A percentile compares a stretch with the other conserved stretches of the same genome.
These are phyloP conservation scores for Mycena sanguinolenta DNA, from an alignment of 768 basidiomycete species.

Conservation along the genomic window DNA sequence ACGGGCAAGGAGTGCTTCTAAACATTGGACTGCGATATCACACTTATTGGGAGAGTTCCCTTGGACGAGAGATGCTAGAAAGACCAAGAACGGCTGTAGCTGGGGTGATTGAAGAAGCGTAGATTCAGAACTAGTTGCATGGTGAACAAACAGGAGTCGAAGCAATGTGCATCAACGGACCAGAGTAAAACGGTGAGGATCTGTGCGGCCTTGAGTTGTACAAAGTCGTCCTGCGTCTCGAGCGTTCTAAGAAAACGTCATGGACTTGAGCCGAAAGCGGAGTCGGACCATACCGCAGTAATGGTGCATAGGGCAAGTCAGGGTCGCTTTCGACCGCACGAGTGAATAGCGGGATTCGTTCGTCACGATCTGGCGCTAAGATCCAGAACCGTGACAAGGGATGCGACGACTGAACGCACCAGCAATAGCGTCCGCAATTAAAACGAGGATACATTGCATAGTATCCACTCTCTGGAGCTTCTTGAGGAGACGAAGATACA, in stretches of 20 bases:
- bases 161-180: constrained; percentile 52
- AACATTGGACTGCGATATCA: constrained; percentile 92
- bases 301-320: constrained; percentile 83
- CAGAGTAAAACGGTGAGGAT: constrained; percentile 90
- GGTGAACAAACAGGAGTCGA: constrained; percentile 22
- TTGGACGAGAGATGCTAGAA: constrained; percentile 73
- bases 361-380: constrained; percentile 80
- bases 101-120: constrained; percentile 63
- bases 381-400: background rate
- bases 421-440: constrained; percentile 89
- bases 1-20: constrained; percentile 87
- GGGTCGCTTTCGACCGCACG: constrained; percentile 73
- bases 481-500: constrained; percentile 92
- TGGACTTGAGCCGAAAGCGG: background rate
- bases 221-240: constrained; percentile 92
- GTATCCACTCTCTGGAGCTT: constrained; percentile 86
- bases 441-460: constrained; percentile 87
- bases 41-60: constrained; percentile 74
- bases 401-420: constrained; percentile 59
- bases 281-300: constrained; percentile 70
- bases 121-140: constrained; percentile 59
- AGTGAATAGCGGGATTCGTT: constrained; percentile 84
- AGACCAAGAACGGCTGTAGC: constrained; percentile 70
- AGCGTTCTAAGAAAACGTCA: constrained; percentile 67
- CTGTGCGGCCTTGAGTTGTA: constrained; percentile 91